Evolutionary conservation across 2,329 filamentous ascomycete species (phyloP).

Genomic region (Xylaria sp.): DNA sequence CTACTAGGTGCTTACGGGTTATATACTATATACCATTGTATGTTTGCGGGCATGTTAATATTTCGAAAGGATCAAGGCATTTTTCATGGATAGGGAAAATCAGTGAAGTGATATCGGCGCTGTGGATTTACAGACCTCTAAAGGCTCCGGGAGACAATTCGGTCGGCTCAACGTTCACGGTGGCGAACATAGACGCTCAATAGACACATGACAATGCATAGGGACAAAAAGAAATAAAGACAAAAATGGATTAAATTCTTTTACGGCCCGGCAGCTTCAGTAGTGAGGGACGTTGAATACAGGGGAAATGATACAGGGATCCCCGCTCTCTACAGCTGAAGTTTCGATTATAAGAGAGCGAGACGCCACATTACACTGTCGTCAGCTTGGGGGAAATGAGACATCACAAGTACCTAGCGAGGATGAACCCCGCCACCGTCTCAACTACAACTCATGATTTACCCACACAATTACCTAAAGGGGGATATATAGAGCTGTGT

Average conservation of each 20-base stretch:
- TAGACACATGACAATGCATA: constrained; percentile 45
- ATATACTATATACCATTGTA: constrained; percentile 48
- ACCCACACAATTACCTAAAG: constrained; percentile 22
- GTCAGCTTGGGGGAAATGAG: constrained; percentile 22
- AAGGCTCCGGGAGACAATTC: constrained; percentile 29
- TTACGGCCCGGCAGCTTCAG: background rate
- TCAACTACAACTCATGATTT: constrained; percentile 27
- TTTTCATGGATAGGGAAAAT: constrained; percentile 44
- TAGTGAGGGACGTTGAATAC: background rate
- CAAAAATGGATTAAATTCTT: constrained; percentile 37
- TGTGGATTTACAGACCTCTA: constrained; percentile 35
- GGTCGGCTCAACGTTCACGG: constrained; percentile 35
- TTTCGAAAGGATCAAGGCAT: constrained; percentile 42
- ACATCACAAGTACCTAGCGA: constrained; percentile 6
- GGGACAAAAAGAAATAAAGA: constrained; percentile 46
- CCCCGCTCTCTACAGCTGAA: background rate
- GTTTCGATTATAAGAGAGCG: background rate
- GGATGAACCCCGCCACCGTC: constrained; percentile 28
- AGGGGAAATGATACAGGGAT: background rate
- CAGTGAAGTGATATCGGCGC: constrained; percentile 41
- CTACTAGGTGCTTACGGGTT: constrained; percentile 42
- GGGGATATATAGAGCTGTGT: constrained; percentile 1
- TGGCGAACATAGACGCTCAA: constrained; percentile 44
- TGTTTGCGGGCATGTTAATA: constrained; percentile 45
- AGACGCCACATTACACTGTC: constrained; percentile 5